These are phyloP conservation scores for Metschnikowia noctiluminum DNA, from an alignment of 805 yeast genomes.

Conservation along the genomic window DNA sequence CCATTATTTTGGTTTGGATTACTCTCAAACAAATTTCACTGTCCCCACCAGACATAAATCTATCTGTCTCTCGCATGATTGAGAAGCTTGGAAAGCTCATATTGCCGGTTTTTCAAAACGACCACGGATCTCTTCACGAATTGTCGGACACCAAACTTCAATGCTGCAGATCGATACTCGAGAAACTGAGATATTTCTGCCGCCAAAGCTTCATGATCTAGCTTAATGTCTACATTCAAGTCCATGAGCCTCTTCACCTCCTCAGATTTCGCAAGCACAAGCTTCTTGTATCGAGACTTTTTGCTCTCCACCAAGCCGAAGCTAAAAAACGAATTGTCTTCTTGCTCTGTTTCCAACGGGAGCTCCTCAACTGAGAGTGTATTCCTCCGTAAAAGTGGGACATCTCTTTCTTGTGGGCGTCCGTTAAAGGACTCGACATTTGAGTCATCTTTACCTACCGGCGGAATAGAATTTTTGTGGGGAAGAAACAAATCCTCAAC, in stretches of 20 bases:
- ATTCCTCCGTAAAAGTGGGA: slow-evolving; percentile 2
- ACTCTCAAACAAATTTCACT: no score
- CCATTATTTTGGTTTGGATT: no score
- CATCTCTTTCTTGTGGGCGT: background rate
- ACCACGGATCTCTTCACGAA: slow-evolving; percentile 17
- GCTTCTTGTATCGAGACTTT: slow-evolving; percentile 44
- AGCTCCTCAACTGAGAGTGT: slow-evolving; percentile 8
- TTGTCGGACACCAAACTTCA: slow-evolving; percentile 35
- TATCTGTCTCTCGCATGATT: background rate
- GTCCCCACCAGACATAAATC: no score
- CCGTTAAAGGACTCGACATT: no score
- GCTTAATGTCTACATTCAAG: slow-evolving; percentile 46
- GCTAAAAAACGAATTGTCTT: slow-evolving; percentile 26
- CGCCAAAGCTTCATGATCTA: slow-evolving; percentile 60
- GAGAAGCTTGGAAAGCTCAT: slow-evolving; percentile 8
- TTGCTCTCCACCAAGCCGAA: slow-evolving; percentile 51
- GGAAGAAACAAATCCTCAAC: slow-evolving; percentile 22
- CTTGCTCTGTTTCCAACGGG: slow-evolving; percentile 9
- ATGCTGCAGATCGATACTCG: slow-evolving; percentile 44
- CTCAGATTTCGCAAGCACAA: slow-evolving; percentile 39
- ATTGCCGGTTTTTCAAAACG: slow-evolving; percentile 13
- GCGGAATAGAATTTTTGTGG: background rate
- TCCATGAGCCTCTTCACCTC: slow-evolving; percentile 39
- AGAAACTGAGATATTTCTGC: slow-evolving; percentile 59
- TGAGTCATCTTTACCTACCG: background rate